Base-by-base conservation (phyloP, 768 basidiomycete species). In the Collybia sp. region DNA sequence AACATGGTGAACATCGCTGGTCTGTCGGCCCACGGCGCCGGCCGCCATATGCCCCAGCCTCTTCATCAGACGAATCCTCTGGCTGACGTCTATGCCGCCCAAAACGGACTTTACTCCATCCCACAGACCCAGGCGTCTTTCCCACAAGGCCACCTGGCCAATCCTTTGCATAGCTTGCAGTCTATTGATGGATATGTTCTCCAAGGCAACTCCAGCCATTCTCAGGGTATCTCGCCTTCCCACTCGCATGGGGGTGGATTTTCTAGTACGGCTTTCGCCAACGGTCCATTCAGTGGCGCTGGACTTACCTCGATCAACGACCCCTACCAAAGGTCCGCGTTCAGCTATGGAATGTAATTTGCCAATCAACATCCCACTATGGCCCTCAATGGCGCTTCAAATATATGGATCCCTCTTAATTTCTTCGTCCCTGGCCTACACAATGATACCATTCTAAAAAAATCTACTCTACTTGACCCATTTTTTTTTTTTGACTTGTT, bases 121-220 rank as follows among this genome's bases (percentile, higher is more conserved):
- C 77, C 73, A 44, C 74, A 70, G 46, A 62, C 60, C 16, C 77
- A 81, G 53, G 73, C 71, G 9, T 69, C 78, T 39, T 85, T 80
- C 48, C 72, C 69, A n/a, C 84, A 81, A 58, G 61, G 68, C 33
- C 83, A 80, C 51, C 57, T 82, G 45, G 69, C 68, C 39, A 61
- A 73, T 19, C 81, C 76, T 49, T 56, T 86, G 58, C 84, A 84
- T 53, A 62, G 64, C 34, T 62, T 90, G 40, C 86, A 84, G 50
- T 73, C 83, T 18, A 88, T 91, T 52, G 88, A 91, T 56, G 80
- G 82, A 58, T 90, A 90, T 58, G 86, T 90, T 49, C 70, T 91
- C 42, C 88, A 89, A 64, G 80, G 80, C 59, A 80, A 73, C 54
- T 82, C 82, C 35, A 72, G 72, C 52, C 85, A 88, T 62, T 83